Conservation (phyloP, 306 rosid genomes). For the Lathyrus oleraceus region DNA sequence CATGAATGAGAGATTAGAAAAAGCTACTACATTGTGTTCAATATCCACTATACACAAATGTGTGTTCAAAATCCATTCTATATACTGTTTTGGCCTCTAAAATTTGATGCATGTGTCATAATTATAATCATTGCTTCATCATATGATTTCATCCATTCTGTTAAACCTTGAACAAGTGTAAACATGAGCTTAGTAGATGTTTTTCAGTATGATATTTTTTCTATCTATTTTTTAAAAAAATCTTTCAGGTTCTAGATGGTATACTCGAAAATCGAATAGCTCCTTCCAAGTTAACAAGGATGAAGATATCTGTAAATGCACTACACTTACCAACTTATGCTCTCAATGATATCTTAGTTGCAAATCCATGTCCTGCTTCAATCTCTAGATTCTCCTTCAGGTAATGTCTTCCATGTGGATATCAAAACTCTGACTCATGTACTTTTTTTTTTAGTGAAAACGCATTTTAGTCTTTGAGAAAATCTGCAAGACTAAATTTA, state of each 20-base stretch:
- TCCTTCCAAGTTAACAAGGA: constrained; percentile 71
- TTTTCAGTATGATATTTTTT: constrained; percentile 21
- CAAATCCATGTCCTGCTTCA: constrained; percentile 90
- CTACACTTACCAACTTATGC: constrained; percentile 56
- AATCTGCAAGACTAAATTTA: neutral
- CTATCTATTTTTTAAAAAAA: neutral
- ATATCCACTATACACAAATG: neutral
- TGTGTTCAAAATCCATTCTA: neutral
- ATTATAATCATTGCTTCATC: neutral
- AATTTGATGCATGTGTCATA: constrained; percentile 12
- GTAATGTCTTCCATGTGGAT: constrained; percentile 41
- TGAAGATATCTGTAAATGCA: constrained; percentile 53
- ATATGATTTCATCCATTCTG: constrained; percentile 16
- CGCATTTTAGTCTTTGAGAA: neutral
- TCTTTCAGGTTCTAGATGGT: constrained; percentile 71
- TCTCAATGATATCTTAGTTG: constrained; percentile 78
- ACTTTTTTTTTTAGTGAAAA: neutral
- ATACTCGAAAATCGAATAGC: constrained; percentile 51
- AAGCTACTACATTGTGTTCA: neutral
- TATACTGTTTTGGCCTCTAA: constrained; percentile 8
- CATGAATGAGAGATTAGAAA: neutral
- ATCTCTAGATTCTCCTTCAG: constrained; percentile 77
- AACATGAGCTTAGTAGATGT: constrained; percentile 9
- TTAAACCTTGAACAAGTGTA: constrained; percentile 20
- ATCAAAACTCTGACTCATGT: constrained; percentile 6